Base-by-base conservation (phyloP, 345 rosid species). In the Populus euphratica region DNA sequence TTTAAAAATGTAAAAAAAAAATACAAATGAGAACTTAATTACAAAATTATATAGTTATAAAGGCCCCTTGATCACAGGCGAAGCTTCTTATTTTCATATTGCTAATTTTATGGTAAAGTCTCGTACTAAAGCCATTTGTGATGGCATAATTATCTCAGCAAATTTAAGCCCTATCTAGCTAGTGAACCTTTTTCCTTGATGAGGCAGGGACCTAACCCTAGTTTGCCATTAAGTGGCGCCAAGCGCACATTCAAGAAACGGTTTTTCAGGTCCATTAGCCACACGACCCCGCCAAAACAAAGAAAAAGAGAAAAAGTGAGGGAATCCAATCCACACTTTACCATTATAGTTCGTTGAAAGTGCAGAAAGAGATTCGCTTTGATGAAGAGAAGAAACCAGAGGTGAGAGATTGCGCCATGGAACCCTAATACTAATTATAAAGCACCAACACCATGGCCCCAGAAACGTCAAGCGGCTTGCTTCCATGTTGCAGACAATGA, bases 391-490 rank as follows among this genome's bases (percentile, higher is more conserved):
- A 56, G 63, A 68, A 54, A 72, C 54, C 10, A 36, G 13, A 76
- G 54, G 8, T 10, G 70, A 16, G 52, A 33, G 43, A 69, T 29
- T 20, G 44, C 16, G 33, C 23, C 75, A 77, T 70, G 80, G 63
- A 70, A 77, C 64, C 80, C 69, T 44, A 33, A 17, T 36, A 20
- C 63, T 33, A 9, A 17, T 25, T 0, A 3, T 8, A 56, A 68
- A 25, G 68, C 18, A 5, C 47, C 69, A 47, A 65, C 76, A 76
- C 8, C 8, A 27, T 3, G 79, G 79, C 62, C 80, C 74, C 74
- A 18, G n/a, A 29, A 80, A 59, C 33, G 72, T 36, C 68, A 75
- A 25, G 63, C 25, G 64, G n/a, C 27, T 27, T 47, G 17, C 66
- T 69, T 39, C 20, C 18, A 25, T 41, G 18, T 71, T 50, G 67